Evolutionary conservation across 768 basidiomycete species (phyloP).

Genomic region (Galerina marginata): DNA sequence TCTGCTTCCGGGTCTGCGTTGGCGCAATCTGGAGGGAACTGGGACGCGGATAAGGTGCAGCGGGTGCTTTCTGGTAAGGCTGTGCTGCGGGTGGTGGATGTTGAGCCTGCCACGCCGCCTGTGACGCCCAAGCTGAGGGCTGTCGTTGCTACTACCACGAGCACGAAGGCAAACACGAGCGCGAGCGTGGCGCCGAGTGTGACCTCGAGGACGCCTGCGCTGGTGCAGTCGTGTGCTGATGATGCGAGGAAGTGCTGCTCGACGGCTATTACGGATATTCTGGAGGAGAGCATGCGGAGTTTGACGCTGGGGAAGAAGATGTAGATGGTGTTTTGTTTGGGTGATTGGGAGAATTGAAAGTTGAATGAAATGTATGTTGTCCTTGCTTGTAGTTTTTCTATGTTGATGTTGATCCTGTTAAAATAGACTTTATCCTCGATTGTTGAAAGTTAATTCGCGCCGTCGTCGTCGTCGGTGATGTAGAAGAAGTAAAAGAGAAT

Average conservation of each 20-base stretch:
- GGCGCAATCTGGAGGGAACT: slow-evolving; percentile 26
- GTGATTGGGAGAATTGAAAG: background rate
- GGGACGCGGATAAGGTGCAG: slow-evolving; percentile 80
- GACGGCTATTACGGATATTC: slow-evolving; percentile 37
- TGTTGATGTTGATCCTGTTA: background rate
- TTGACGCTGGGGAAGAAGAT: slow-evolving; percentile 63
- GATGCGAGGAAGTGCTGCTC: slow-evolving; percentile 32
- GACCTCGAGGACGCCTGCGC: background rate
- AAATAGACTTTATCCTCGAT: background rate
- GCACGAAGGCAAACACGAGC: slow-evolving; percentile 2
- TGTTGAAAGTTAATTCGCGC: background rate
- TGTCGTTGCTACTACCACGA: slow-evolving; percentile 8
- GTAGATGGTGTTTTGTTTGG: background rate
- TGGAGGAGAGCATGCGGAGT: slow-evolving; percentile 75
- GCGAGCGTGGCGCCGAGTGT: background rate
- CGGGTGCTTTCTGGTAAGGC: slow-evolving; percentile 85
- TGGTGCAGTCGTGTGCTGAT: background rate
- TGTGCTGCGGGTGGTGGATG: slow-evolving; percentile 78
- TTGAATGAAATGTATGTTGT: background rate
- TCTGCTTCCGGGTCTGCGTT: slow-evolving; percentile 24
- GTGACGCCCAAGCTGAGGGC: slow-evolving; percentile 16
- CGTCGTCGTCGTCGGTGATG: background rate
- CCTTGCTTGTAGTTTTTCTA: background rate
- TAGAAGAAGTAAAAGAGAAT: background rate
- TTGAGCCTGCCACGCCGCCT: slow-evolving; percentile 50